Percentiles rank a stretch among this genome's conserved stretches.
Conservation (phyloP, 257 asterid species). For the Petrea volubilis region DNA sequence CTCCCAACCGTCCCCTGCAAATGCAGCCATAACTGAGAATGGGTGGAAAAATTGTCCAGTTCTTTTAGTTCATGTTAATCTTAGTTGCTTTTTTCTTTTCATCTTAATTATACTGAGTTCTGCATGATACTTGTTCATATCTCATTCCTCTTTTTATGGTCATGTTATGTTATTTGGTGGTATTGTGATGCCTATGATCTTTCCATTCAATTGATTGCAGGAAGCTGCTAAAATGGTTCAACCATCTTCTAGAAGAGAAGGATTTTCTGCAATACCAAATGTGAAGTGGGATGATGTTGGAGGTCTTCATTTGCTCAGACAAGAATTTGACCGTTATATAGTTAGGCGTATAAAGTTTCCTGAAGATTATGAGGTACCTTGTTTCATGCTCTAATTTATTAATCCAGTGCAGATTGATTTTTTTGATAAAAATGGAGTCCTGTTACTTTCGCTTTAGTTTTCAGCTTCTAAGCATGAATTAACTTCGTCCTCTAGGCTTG, state of each 20-base stretch:
- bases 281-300: constrained; percentile 96
- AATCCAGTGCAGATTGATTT: constrained; percentile 9
- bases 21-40: background rate
- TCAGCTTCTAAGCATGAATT: constrained; percentile 11
- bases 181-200: constrained; percentile 20
- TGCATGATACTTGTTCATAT: background rate
- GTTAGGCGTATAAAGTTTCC: constrained; percentile 70
- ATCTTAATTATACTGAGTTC: background rate
- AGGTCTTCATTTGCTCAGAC: constrained; percentile 66
- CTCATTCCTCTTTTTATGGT: background rate
- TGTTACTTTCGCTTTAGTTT: background rate
- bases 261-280: constrained; percentile 82
- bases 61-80: background rate
- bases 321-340: constrained; percentile 64
- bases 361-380: constrained; percentile 64
- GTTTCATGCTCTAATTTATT: background rate
- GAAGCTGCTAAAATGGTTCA: constrained; percentile 79
- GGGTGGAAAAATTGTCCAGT: background rate
- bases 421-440: background rate
- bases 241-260: constrained; percentile 88
- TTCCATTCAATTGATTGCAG: constrained; percentile 41
- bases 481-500: background rate
- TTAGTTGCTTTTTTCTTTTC: background rate
- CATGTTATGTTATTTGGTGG: background rate
- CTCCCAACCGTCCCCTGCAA: background rate